These are phyloP conservation scores for Daedalea quercina DNA, from an alignment of 768 basidiomycete genomes.

Conservation along the genomic window DNA sequence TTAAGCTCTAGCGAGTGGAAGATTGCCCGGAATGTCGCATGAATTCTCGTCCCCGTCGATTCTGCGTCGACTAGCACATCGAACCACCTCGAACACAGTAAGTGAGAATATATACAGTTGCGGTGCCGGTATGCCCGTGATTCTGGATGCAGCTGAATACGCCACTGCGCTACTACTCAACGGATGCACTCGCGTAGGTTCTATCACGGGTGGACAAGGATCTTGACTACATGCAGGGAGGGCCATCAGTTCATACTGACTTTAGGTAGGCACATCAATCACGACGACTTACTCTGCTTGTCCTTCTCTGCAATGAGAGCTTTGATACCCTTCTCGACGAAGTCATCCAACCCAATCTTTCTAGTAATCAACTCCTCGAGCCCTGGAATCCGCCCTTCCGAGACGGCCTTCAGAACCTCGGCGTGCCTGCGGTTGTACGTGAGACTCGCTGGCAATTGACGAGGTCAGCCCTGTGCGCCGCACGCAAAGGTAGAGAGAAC, in stretches of 20 bases:
- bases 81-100: no score
- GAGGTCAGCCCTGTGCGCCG: no score
- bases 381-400: slow-evolving; percentile 30
- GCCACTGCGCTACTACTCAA: no score
- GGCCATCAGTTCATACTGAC: not conserved
- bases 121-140: no score
- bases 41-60: no score
- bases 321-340: slow-evolving; percentile 37
- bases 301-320: slow-evolving; percentile 34
- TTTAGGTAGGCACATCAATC: not conserved
- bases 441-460: slow-evolving; percentile 21
- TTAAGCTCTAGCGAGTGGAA: no score
- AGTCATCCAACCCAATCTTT: slow-evolving; percentile 33
- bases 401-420: slow-evolving; percentile 33
- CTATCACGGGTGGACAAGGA: slow-evolving; percentile 8
- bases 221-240: slow-evolving; percentile 3
- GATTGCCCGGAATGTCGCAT: no score
- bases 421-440: slow-evolving; percentile 34
- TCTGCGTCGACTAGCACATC: no score
- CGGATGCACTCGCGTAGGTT: no score
- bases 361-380: slow-evolving; percentile 37
- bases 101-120: no score
- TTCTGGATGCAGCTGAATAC: no score
- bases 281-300: slow-evolving; percentile 28
- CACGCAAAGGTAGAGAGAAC: not conserved